These are phyloP conservation scores for Eucalyptus virginea DNA, from an alignment of 345 rosid genomes.

Conservation along the genomic window DNA sequence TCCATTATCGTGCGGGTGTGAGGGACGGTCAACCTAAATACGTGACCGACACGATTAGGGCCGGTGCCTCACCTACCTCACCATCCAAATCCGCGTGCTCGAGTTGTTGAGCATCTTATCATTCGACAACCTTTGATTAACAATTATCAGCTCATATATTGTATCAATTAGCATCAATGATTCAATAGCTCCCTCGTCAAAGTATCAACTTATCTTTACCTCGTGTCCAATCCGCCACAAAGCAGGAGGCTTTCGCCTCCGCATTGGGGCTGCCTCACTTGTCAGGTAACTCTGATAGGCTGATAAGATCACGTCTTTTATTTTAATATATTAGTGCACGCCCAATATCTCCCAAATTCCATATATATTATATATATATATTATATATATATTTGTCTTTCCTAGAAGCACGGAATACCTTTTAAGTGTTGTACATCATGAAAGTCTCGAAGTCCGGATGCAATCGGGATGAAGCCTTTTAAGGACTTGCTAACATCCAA, in stretches of 20 bases:
- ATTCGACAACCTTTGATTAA: background rate
- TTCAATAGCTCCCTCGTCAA: background rate
- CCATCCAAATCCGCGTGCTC: background rate
- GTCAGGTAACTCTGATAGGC: too few species aligned
- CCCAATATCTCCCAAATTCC: accelerated
- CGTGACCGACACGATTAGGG: background rate
- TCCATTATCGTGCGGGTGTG: background rate
- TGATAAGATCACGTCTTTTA: too few species aligned
- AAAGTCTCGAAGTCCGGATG: too few species aligned
- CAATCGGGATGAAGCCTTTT: too few species aligned
- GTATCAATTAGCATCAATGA: background rate
- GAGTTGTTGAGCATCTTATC: background rate
- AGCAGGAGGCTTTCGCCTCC: too few species aligned
- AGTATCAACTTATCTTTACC: background rate
- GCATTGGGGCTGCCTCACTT: too few species aligned
- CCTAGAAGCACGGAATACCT: accelerated
- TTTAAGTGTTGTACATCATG: too few species aligned
- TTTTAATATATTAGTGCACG: accelerated
- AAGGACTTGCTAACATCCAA: too few species aligned
- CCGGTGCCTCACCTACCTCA: background rate
- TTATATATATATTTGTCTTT: too few species aligned
- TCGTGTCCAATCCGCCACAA: too few species aligned
- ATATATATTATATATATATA: too few species aligned
- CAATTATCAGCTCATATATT: background rate
- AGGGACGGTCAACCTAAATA: background rate